Evolutionary conservation across 2,329 filamentous ascomycete species (phyloP).

Genomic region (Nemania sp.): DNA sequence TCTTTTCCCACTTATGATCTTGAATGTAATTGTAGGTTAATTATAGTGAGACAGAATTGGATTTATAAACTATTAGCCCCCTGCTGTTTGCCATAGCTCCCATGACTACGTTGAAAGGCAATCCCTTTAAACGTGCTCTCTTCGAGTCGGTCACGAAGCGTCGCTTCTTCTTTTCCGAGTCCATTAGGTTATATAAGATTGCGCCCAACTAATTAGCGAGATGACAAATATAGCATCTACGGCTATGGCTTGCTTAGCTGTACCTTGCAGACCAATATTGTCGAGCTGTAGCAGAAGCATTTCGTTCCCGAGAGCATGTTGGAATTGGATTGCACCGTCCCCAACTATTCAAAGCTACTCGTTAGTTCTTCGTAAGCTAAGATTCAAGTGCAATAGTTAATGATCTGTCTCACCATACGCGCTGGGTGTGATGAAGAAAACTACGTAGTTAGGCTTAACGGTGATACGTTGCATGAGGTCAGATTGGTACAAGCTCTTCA

Average conservation of each 20-base stretch:
- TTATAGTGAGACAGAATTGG: too few relatives aligned
- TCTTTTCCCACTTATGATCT: too few relatives aligned
- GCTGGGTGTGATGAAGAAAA: too few relatives aligned
- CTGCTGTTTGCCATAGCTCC: slow-evolving; percentile 22
- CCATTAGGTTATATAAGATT: slow-evolving; percentile 15
- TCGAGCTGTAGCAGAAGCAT: slow-evolving; percentile 90
- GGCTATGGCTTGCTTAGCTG: slow-evolving; percentile 91
- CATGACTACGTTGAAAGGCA: slow-evolving; percentile 60
- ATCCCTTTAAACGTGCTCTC: slow-evolving; percentile 63
- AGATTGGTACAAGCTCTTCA: too few relatives aligned
- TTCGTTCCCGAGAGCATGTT: slow-evolving; percentile 94
- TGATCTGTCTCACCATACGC: too few relatives aligned
- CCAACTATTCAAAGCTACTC: too few relatives aligned
- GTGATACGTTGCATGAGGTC: too few relatives aligned
- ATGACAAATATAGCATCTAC: slow-evolving; percentile 65
- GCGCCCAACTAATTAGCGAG: slow-evolving; percentile 25
- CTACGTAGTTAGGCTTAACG: too few relatives aligned
- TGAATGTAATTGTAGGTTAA: too few relatives aligned
- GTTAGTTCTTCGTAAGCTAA: too few relatives aligned
- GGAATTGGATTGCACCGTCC: slow-evolving; percentile 90
- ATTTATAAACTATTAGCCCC: too few relatives aligned
- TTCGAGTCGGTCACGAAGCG: slow-evolving; percentile 68
- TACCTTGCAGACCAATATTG: slow-evolving; percentile 82
- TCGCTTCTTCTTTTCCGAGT: slow-evolving; percentile 21
- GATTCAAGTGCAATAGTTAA: too few relatives aligned